Evolutionary conservation across 345 rosid genomes (phyloP).

Genomic region (thale cress (Arabidopsis thaliana)): TAIR10.1 NC_003074.8:3452501-3453000

Average conservation of each 20-base stretch:
- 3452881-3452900: not conserved
- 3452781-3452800: not conserved
- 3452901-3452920: not conserved
- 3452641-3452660: conserved; percentile 5
- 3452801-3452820: not conserved
- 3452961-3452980: rapidly evolving
- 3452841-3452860: not conserved
- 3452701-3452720: not conserved
- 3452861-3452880: not conserved
- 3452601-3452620: not conserved
- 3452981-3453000: not conserved
- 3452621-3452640: rapidly evolving
- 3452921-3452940: not conserved
- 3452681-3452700: not conserved
- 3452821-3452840: not conserved
- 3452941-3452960: conserved; percentile 22
- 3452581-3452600: not conserved
- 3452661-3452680: not conserved
- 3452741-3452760: not conserved
- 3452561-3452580: not conserved
- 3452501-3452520: not conserved
- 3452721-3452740: not conserved
- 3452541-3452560: not conserved
- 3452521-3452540: not conserved
- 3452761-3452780: rapidly evolving